Evolutionary conservation across 164 flowering plant genomes (phyloP), one percentile per base, ranked within the genome.

Genomic region (Annona cherimola): DNA sequence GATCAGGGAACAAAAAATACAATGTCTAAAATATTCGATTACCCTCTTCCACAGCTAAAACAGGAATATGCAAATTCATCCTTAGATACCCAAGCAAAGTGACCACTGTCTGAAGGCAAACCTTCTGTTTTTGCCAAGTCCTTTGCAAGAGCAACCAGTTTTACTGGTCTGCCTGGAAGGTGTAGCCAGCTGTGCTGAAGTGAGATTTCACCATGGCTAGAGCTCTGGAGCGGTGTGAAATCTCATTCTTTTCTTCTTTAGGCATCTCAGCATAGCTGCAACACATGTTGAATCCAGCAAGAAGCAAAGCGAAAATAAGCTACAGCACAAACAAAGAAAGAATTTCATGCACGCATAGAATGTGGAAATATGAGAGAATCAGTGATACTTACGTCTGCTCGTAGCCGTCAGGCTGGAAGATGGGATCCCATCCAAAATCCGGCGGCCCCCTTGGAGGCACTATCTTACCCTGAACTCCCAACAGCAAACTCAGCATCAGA

Each of bases 361-460:
- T 50, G 57, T 16, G 14, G 57, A 50, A 16, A 46, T 6, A 16
- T 9, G 57, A 9, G 9, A 50, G 57, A 26, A 60, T 46, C 44
- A 20, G 55, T 41, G 7, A 14, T 14, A 42, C 76, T 82, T 85
- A 94, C 98, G 98, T 95, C 72, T 80, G 90, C 39, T 89, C 89
- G 74, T 88, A 93, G 71, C 98, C 99, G 76, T 95, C 96, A 9
- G 99, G 99, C 79, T 93, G 94, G 71, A 95, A 95, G 69, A 93
- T 79, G 45, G 99, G 96, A 83, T 93, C 99, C 99, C 98, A 95
- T 61, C 99, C 98, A 78, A 95, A 95, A 80, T 90, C 97, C 68
- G 75, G 83, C 1, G 99, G 96, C 61, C 98, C 99, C 67, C 93
- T 88, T 35, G 96, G 75, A 54, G 86, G 88, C 73, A 95, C 99